Base-by-base conservation (phyloP, 139 green algal genomes). In the Picochlorum sp. region DNA sequence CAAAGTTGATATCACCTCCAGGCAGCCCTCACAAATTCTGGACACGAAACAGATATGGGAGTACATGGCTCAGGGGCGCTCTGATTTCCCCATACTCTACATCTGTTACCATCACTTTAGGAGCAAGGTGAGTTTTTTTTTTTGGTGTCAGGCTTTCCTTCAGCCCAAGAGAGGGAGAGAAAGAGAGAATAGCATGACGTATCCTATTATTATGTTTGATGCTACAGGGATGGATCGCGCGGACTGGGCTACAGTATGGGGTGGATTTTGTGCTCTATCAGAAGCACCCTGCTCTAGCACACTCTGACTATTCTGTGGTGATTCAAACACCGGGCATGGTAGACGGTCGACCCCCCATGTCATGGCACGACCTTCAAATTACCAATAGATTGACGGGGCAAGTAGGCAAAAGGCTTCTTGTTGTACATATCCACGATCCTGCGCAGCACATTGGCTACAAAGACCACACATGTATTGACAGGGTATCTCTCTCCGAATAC, bases 231-330 rank as follows among this genome's bases (percentile, higher is more conserved):
- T 86, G 79, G 79, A 73, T 86, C 20, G 56, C 75, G 1, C 66
- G 79, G 15, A 86, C 80, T 1, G 80, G 80, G 2, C 60, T 86
- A 16, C 77, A 82, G 67, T 86, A 86, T 60, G 80, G 80, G 4
- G 71, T 67, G 9, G 75, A 86, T 57, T 77, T 77, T 45, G 80
- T 86, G 49, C 57, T 86, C 47, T 86, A 86, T 55, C 65, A 79
- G 47, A 44, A 62, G 23, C 80, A 86, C 54, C 80, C 80, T 15
- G 68, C 71, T 16, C 21, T 69, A 9, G 30, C 67, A 3, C 80
- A 86, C 63, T 78, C 71, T 1, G 58, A 76, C 31, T 77, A 77
- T 7, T 70, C 65, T 18, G 80, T 81, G 1, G 14, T 74, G 9
- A 66, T 84, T 14, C 49, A 57, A 45, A 18, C 21, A 38, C 20